Evolutionary conservation across 2,329 filamentous ascomycete species (phyloP).

Genomic region (Phialocephala sp.): DNA sequence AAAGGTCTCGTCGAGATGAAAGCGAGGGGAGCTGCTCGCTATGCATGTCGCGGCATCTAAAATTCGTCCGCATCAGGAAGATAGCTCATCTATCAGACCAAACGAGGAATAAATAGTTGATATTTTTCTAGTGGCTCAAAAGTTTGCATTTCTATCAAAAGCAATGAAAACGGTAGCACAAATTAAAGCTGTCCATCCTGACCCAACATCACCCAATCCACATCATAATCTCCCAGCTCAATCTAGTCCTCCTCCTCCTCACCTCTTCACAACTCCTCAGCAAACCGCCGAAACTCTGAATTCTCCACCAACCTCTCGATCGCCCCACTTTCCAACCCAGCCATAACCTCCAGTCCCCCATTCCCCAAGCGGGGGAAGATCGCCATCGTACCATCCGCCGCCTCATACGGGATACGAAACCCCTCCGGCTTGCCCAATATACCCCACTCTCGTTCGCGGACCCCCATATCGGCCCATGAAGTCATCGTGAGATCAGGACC

Average conservation of each 20-base stretch:
- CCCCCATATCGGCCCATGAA: slow-evolving; percentile 26
- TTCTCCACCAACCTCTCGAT: slow-evolving; percentile 30
- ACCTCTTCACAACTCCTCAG: not conserved
- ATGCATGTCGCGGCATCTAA: no score
- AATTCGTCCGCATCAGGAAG: no score
- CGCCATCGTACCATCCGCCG: slow-evolving; percentile 25
- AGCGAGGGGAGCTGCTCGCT: no score
- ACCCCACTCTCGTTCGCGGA: slow-evolving; percentile 26
- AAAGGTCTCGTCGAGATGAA: no score
- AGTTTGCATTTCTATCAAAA: not conserved
- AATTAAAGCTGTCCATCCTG: not conserved
- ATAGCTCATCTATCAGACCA: no score
- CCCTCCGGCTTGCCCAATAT: slow-evolving; percentile 25
- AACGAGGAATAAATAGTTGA: no score
- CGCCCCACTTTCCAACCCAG: slow-evolving; percentile 22
- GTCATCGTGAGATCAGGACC: slow-evolving; percentile 28
- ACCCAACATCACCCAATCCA: not conserved
- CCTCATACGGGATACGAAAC: slow-evolving; percentile 28
- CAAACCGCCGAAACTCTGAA: slow-evolving; percentile 24
- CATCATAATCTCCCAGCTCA: not conserved
- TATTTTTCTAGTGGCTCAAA: no score
- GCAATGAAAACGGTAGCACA: not conserved
- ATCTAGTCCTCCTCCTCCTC: not conserved
- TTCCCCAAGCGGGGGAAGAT: slow-evolving; percentile 26
- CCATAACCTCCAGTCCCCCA: slow-evolving; percentile 30